Evolutionary conservation across 352 stramenopile species (phyloP), one percentile per base, ranked within the genome.

Genomic region (Thalassiosira hispida): DNA sequence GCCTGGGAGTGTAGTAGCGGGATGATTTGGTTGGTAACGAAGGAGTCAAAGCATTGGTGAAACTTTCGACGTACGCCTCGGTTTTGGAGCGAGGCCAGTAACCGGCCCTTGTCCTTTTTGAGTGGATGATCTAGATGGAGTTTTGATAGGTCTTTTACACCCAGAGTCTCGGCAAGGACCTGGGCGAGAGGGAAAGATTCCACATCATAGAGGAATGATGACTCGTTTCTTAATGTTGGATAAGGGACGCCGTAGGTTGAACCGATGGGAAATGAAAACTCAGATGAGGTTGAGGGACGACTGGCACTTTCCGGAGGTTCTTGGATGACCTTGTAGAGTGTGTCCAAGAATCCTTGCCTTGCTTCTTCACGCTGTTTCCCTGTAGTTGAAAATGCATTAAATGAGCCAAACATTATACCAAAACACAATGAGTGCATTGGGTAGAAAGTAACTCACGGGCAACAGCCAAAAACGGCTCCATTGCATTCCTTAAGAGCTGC

Each of bases 11-110:
- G 86, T 27, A 91, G 51, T 9, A 92, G 65, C 20, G 86, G 86
- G 55, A 92, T 90, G 60, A 83, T 83, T 56, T 89, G 87, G 1
- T 76, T 81, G 49, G 79, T 89, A 0, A 92, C 78, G 68, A 92
- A 92, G 20, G 71, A 85, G 51, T 91, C 81, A 70, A 90, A 92
- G 33, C 79, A 82, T 59, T 76, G 66, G 47, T 91, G 84, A 55
- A 92, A 91, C 6, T 42, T 42, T 66, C 64, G 42, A 62, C 81
- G 57, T 66, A 51, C 60, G 22, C 47, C 49, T 65, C 61, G 27
- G 60, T 77, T 68, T 40, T 87, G 61, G 2, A 91, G 47, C 16
- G 84, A 73, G 7, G 56, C 55, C 38, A 91, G 46, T 0, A 85
- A 35, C 12, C 67, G 23, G 33, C 46, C 56, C 60, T 89, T 85